A percentile compares a stretch with the other conserved stretches of the same genome.
Conservation (phyloP, 352 stramenopile species). For the Globisporangium yorkense region DNA sequence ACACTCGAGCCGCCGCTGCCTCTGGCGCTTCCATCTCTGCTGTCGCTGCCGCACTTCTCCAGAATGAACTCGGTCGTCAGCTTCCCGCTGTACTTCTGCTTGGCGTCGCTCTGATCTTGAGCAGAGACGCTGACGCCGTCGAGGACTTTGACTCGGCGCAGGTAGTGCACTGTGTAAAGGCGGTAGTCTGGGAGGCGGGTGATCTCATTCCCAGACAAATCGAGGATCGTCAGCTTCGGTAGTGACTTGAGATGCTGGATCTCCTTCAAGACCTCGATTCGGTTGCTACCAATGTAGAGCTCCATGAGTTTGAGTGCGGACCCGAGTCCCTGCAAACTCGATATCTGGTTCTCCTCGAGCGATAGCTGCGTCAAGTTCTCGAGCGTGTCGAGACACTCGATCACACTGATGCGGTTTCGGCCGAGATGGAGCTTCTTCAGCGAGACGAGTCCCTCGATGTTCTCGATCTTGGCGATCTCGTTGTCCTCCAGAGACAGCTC, state of each 20-base stretch:
- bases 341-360: conserved; percentile 83
- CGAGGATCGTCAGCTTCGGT: conserved; percentile 83
- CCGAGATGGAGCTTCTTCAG: conserved; percentile 77
- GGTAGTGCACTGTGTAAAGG: conserved; percentile 74
- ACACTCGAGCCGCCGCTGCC: background rate
- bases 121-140: conserved; percentile 66
- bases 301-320: conserved; percentile 75
- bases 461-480: conserved; percentile 58
- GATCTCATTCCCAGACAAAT: conserved; percentile 80
- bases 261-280: conserved; percentile 72
- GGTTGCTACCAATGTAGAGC: conserved; percentile 84
- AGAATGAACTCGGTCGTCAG: conserved; percentile 79
- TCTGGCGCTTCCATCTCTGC: conserved; percentile 4
- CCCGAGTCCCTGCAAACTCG: conserved; percentile 52
- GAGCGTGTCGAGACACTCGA: conserved; percentile 54
- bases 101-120: conserved; percentile 76
- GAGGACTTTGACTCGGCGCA: conserved; percentile 78
- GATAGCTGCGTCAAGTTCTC: conserved; percentile 73
- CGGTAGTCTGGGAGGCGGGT: conserved; percentile 58
- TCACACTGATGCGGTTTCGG: conserved; percentile 61
- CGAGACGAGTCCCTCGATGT: conserved; percentile 41
- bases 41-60: conserved; percentile 54
- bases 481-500: conserved; percentile 80
- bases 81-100: conserved; percentile 86
- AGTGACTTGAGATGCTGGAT: conserved; percentile 76